Evolutionary conservation across 331 rosid genomes (phyloP).

Genomic region (Phaseolus coccineus): DNA sequence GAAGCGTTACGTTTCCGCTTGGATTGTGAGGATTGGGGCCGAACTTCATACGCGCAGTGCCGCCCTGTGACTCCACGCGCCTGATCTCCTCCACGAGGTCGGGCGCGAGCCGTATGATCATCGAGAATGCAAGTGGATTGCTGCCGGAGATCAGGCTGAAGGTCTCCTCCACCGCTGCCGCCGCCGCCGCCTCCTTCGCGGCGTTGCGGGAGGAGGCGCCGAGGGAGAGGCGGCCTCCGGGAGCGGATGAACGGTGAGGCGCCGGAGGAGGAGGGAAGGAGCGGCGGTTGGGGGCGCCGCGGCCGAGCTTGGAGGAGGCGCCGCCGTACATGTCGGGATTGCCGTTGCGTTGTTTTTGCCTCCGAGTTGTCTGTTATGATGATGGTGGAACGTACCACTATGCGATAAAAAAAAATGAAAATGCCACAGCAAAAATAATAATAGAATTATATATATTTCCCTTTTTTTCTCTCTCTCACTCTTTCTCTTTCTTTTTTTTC

Average conservation of each 20-base stretch:
- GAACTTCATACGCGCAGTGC: slow-evolving; percentile 82
- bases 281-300: slow-evolving; percentile 70
- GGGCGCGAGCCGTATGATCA: slow-evolving; percentile 85
- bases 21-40: slow-evolving; percentile 62
- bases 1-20: slow-evolving; percentile 70
- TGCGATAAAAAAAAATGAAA: neutral
- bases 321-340: slow-evolving; percentile 74
- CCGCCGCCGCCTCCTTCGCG: slow-evolving; percentile 49
- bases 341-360: slow-evolving; percentile 12
- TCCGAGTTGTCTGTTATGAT: neutral
- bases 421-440: neutral
- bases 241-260: slow-evolving; percentile 46
- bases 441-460: neutral
- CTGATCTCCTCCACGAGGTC: slow-evolving; percentile 93
- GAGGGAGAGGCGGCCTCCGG: slow-evolving; percentile 14
- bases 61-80: slow-evolving; percentile 90
- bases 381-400: slow-evolving; percentile 3
- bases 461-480: neutral
- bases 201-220: slow-evolving; percentile 55
- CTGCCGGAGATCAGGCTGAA: slow-evolving; percentile 76
- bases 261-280: slow-evolving; percentile 59
- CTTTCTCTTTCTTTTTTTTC: too few relatives aligned
- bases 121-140: slow-evolving; percentile 74
- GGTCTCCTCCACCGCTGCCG: slow-evolving; percentile 67
- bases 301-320: slow-evolving; percentile 78